Evolutionary conservation across 179 eudicot species (phyloP).

Genomic region (Pouteria campechiana): DNA sequence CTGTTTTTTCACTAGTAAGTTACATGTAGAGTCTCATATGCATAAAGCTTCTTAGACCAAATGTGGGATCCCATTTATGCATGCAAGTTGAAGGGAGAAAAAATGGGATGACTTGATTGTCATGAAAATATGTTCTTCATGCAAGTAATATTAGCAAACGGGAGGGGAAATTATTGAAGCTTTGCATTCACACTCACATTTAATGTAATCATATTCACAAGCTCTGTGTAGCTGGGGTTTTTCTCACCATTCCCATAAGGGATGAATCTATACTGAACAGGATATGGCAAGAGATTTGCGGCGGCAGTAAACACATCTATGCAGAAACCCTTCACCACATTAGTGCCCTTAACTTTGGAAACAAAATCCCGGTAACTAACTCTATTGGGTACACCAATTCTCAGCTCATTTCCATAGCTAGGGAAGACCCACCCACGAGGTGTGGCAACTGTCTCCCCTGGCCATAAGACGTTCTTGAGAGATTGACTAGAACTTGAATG

Average conservation of each 20-base stretch:
- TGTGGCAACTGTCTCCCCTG: slow-evolving; percentile 45
- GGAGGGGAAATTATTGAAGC: too few species aligned
- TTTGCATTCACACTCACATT: slow-evolving; percentile 56
- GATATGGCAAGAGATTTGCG: slow-evolving; percentile 63
- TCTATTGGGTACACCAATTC: slow-evolving; percentile 65
- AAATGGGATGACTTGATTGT: neutral
- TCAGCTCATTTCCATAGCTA: slow-evolving; percentile 50
- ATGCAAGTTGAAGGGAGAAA: neutral
- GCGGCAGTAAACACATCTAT: slow-evolving; percentile 86
- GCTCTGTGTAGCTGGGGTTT: slow-evolving; percentile 79
- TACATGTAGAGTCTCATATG: too few species aligned
- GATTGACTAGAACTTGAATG: slow-evolving; percentile 42
- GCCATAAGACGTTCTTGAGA: slow-evolving; percentile 69
- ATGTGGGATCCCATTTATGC: too few species aligned
- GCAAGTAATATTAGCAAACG: too few species aligned
- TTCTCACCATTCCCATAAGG: slow-evolving; percentile 61
- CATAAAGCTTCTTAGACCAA: too few species aligned
- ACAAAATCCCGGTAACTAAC: slow-evolving; percentile 68
- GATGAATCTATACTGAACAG: slow-evolving; percentile 70
- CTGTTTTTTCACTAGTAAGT: too few species aligned
- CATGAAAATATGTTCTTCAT: too few species aligned
- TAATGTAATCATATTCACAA: slow-evolving; percentile 41
- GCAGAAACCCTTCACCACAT: slow-evolving; percentile 67
- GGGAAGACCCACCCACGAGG: slow-evolving; percentile 99
- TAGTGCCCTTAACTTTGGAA: slow-evolving; percentile 41